These are phyloP conservation scores for Corymbia calophylla DNA, from an alignment of 441 rosid species.

Conservation along the genomic window DNA sequence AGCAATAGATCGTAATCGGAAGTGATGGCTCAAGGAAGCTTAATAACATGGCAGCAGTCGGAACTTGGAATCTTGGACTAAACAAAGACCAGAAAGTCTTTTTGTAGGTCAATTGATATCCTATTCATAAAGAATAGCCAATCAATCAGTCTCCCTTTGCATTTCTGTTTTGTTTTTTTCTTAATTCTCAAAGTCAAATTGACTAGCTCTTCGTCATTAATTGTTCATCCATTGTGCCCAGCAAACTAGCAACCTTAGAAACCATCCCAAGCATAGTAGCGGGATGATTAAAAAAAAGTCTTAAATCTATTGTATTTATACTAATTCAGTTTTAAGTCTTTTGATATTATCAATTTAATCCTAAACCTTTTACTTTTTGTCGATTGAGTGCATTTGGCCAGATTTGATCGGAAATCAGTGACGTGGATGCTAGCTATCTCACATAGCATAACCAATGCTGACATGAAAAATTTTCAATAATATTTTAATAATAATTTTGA, in stretches of 20 bases:
- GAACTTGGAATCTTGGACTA: background rate
- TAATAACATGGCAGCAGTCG: background rate
- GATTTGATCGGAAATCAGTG: too few relatives aligned
- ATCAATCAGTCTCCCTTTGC: background rate
- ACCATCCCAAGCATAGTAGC: too few relatives aligned
- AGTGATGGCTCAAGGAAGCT: background rate
- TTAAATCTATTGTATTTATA: too few relatives aligned
- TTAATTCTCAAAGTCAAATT: background rate
- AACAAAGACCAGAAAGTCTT: background rate
- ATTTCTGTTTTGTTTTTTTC: background rate
- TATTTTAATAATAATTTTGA: too few relatives aligned
- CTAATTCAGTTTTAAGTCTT: too few relatives aligned
- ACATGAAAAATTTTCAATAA: too few relatives aligned
- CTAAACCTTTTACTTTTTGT: too few relatives aligned
- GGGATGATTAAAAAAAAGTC: too few relatives aligned
- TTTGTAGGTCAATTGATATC: background rate
- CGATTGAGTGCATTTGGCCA: fast-evolving
- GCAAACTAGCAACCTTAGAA: background rate
- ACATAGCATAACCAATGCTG: too few relatives aligned
- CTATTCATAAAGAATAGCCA: background rate
- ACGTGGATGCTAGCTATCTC: too few relatives aligned
- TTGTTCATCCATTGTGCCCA: background rate
- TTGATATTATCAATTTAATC: too few relatives aligned
- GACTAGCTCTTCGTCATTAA: background rate
- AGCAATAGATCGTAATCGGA: too few relatives aligned